Evolutionary conservation across 257 asterid species (phyloP).

Genomic region (Ehretia macrophylla): DNA sequence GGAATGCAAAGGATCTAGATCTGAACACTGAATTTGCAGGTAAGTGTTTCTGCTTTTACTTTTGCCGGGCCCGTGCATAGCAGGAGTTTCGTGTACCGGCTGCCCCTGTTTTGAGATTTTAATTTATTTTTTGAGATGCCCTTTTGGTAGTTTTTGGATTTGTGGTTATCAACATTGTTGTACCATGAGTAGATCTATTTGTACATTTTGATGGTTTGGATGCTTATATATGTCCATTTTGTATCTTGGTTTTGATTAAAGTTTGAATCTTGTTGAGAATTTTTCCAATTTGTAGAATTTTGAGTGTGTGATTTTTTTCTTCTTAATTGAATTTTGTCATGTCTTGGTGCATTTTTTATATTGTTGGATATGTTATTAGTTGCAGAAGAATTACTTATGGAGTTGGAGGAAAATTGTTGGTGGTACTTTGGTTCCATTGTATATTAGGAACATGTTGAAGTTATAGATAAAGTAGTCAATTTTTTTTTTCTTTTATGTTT

Average conservation of each 20-base stretch:
- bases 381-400: too few species aligned
- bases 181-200: slow-evolving; percentile 10
- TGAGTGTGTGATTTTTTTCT: too few species aligned
- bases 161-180: slow-evolving; percentile 9
- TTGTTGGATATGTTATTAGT: too few species aligned
- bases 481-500: too few species aligned
- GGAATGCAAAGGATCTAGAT: slow-evolving; percentile 66
- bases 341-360: neutral
- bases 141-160: slow-evolving; percentile 4
- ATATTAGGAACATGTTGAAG: too few species aligned
- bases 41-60: slow-evolving; percentile 4
- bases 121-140: neutral
- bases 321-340: neutral
- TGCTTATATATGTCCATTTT: neutral
- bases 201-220: neutral
- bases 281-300: too few species aligned
- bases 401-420: neutral
- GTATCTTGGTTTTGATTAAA: slow-evolving; percentile 3
- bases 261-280: too few species aligned
- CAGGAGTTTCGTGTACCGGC: too few species aligned
- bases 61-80: neutral
- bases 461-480: too few species aligned
- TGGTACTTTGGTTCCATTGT: too few species aligned
- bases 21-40: slow-evolving; percentile 53
- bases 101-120: neutral